Conservation (phyloP, 495 filamentous ascomycete species). For the Lepraria neglecta region DNA sequence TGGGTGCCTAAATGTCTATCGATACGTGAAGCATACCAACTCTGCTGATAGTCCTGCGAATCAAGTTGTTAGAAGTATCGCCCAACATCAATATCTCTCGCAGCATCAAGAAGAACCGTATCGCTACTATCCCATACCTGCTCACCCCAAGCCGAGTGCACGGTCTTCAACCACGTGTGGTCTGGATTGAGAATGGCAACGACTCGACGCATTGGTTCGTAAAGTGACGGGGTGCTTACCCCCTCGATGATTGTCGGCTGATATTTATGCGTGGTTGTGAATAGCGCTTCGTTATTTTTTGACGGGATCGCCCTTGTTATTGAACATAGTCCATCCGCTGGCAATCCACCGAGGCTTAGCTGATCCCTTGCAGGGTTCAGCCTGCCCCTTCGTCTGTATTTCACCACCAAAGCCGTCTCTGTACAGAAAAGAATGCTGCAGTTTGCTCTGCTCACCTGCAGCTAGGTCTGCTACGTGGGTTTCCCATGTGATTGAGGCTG, state of each 20-base stretch:
- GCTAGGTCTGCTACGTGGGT: not conserved
- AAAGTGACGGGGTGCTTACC: not conserved
- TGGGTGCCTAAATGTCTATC: too few relatives aligned
- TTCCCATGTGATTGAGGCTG: not conserved
- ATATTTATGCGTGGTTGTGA: too few relatives aligned
- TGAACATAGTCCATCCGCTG: not conserved
- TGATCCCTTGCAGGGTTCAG: not conserved
- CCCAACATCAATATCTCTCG: not conserved
- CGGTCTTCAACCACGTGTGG: not conserved
- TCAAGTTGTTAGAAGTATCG: not conserved
- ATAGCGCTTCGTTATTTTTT: not conserved
- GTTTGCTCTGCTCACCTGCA: not conserved
- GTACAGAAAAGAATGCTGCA: not conserved
- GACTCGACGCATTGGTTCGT: not conserved
- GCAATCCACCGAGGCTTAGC: not conserved
- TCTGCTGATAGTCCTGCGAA: not conserved
- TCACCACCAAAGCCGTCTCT: not conserved
- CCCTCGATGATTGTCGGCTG: not conserved
- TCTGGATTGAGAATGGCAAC: not conserved
- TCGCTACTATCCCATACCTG: not conserved
- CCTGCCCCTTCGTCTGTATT: not conserved
- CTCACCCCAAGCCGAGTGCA: not conserved
- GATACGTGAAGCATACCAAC: too few relatives aligned
- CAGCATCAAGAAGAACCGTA: not conserved
- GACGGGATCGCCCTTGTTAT: not conserved